Evolutionary conservation across 768 basidiomycete genomes (phyloP).

Genomic region (Podaxis sp.): DNA sequence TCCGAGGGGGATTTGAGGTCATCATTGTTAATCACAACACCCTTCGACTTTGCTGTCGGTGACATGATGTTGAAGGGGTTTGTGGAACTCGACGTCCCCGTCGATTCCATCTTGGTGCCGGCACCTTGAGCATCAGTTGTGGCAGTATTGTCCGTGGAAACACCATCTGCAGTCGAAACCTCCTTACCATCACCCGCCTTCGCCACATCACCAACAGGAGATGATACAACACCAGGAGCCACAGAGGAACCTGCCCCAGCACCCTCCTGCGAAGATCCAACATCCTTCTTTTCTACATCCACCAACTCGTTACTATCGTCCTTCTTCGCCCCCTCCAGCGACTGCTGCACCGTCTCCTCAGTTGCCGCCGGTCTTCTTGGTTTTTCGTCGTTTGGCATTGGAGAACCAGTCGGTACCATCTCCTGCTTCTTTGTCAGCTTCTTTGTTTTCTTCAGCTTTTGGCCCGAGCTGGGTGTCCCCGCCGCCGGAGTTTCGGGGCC

Average conservation of each 20-base stretch:
- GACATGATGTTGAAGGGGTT: background rate
- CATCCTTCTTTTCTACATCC: slow-evolving; percentile 13
- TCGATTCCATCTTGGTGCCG: background rate
- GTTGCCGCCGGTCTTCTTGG: background rate
- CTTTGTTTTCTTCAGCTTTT: slow-evolving; percentile 1
- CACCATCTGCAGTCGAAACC: background rate
- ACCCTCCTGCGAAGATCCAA: slow-evolving; percentile 8
- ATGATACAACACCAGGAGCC: background rate
- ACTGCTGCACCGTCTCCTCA: background rate
- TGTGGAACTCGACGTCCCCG: background rate
- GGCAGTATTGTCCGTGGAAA: background rate
- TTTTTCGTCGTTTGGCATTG: slow-evolving; percentile 12
- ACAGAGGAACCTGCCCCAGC: slow-evolving; percentile 8
- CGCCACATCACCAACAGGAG: background rate
- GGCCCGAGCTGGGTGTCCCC: background rate
- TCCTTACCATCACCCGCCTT: slow-evolving; percentile 8
- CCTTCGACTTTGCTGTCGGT: background rate
- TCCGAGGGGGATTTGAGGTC: slow-evolving; percentile 4
- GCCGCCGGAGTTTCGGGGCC: slow-evolving; percentile 6
- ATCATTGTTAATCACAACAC: background rate
- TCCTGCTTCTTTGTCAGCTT: slow-evolving; percentile 15
- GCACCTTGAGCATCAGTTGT: background rate
- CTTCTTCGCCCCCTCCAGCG: background rate
- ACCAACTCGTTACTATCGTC: slow-evolving; percentile 4
- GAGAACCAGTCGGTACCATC: background rate